phyloP scores from a whole-genome alignment of 1,284 basidiomycete species.

The Moesziomyces parantarcticus region DNA sequence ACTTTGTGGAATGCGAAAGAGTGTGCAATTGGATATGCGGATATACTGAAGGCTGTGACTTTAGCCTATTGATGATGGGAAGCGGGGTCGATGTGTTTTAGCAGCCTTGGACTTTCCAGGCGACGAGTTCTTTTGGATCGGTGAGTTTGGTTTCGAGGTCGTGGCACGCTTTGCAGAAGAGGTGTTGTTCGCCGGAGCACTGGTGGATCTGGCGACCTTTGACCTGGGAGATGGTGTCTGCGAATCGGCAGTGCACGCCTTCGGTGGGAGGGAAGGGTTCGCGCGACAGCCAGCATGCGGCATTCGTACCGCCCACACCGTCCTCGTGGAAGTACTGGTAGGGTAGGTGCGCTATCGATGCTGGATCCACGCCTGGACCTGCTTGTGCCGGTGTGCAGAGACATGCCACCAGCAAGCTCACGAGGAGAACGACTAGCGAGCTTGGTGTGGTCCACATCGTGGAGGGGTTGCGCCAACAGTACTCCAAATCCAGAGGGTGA shows the following conservation, averaged over 20 bases:
- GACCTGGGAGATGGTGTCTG: slow-evolving; percentile 32
- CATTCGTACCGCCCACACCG: slow-evolving; percentile 21
- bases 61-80: too few species aligned
- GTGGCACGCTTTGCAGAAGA: slow-evolving; percentile 38
- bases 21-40: too few species aligned
- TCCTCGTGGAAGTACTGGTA: slow-evolving; percentile 45
- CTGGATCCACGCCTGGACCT: slow-evolving; percentile 4
- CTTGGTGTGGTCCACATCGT: too few species aligned
- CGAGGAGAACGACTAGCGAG: slow-evolving; percentile 1
- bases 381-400: neutral
- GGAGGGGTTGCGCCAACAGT: too few species aligned
- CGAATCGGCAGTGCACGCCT: slow-evolving; percentile 26
- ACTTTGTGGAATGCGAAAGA: too few species aligned
- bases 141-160: slow-evolving; percentile 20
- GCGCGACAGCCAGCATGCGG: slow-evolving; percentile 37
- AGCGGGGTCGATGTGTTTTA: neutral
- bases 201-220: slow-evolving; percentile 39
- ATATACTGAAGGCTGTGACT: too few species aligned
- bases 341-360: slow-evolving; percentile 7
- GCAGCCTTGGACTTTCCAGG: slow-evolving; percentile 45
- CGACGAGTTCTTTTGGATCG: slow-evolving; percentile 31
- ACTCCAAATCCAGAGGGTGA: too few species aligned
- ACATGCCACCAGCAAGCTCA: neutral
- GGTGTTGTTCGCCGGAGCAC: slow-evolving; percentile 26
- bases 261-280: slow-evolving; percentile 20